Conservation (phyloP, 1,284 basidiomycete genomes). For the Mycena citricolor region DNA sequence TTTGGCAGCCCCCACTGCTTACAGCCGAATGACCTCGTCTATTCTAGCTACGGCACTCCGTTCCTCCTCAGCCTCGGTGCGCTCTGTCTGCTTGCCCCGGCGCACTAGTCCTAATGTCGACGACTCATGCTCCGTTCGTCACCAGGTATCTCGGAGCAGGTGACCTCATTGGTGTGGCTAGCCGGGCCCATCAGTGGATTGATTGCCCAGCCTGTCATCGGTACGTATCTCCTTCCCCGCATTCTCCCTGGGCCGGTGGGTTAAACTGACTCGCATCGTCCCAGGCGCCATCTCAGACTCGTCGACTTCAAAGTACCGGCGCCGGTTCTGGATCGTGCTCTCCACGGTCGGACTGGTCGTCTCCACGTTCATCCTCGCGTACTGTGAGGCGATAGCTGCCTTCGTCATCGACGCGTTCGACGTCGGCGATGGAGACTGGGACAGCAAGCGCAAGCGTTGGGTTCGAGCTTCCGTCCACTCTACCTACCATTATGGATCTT, state of each 20-base stretch:
- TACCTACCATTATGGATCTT: not conserved
- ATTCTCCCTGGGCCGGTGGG: slow-evolving; percentile 23
- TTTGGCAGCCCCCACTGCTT: slow-evolving; percentile 17
- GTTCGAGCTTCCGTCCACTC: slow-evolving; percentile 42
- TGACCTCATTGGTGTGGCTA: slow-evolving; percentile 95
- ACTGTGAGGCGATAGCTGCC: slow-evolving; percentile 73
- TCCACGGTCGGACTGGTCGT: slow-evolving; percentile 76
- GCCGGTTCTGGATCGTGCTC: slow-evolving; percentile 86
- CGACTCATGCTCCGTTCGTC: too few species aligned
- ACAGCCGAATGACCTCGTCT: slow-evolving; percentile 5
- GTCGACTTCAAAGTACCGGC: slow-evolving; percentile 83
- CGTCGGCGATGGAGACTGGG: slow-evolving; percentile 86
- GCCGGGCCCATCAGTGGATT: slow-evolving; percentile 94
- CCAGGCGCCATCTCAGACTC: slow-evolving; percentile 91
- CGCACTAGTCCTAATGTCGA: not conserved
- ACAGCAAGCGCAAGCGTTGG: slow-evolving; percentile 67
- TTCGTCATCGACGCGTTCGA: slow-evolving; percentile 79
- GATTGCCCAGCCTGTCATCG: slow-evolving; percentile 93
- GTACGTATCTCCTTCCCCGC: slow-evolving; percentile 40
- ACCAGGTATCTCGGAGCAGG: slow-evolving; percentile 80
- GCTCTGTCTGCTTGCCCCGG: not conserved
- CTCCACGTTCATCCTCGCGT: slow-evolving; percentile 80
- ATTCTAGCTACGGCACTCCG: slow-evolving; percentile 85
- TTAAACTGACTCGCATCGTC: slow-evolving; percentile 29
- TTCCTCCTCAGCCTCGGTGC: slow-evolving; percentile 75